Conservation (phyloP, 257 asterid species). For the Solanum pinnatisectum region DNA sequence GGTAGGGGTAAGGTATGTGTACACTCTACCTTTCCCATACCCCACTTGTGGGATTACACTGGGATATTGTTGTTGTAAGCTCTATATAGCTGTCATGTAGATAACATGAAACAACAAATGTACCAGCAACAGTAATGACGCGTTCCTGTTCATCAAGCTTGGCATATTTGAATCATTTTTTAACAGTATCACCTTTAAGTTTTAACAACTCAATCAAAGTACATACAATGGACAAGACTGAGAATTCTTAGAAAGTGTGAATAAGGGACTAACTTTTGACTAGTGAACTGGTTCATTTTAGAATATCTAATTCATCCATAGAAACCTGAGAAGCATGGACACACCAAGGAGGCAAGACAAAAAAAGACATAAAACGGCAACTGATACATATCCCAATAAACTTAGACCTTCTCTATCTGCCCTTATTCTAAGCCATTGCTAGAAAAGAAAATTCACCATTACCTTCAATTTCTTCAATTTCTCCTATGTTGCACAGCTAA, state of each 20-base stretch:
- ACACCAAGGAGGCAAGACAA: background rate
- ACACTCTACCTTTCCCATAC: background rate
- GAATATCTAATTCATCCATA: background rate
- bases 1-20: background rate
- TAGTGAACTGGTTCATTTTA: background rate
- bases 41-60: background rate
- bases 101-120: background rate
- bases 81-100: background rate
- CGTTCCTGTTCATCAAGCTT: background rate
- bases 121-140: background rate
- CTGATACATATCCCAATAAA: background rate
- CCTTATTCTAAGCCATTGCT: background rate
- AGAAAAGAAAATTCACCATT: too few relatives aligned
- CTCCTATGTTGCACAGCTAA: too few relatives aligned
- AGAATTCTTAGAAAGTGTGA: background rate
- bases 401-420: background rate
- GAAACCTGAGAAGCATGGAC: background rate
- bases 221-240: background rate
- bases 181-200: background rate
- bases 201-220: background rate
- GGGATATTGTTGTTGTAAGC: background rate
- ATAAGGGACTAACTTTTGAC: background rate
- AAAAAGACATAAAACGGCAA: background rate
- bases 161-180: background rate
- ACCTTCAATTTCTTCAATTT: too few relatives aligned